These are phyloP conservation scores for Leishmania mexicana DNA, from an alignment of 208 protist genomes.

Conservation along the genomic window DNA sequence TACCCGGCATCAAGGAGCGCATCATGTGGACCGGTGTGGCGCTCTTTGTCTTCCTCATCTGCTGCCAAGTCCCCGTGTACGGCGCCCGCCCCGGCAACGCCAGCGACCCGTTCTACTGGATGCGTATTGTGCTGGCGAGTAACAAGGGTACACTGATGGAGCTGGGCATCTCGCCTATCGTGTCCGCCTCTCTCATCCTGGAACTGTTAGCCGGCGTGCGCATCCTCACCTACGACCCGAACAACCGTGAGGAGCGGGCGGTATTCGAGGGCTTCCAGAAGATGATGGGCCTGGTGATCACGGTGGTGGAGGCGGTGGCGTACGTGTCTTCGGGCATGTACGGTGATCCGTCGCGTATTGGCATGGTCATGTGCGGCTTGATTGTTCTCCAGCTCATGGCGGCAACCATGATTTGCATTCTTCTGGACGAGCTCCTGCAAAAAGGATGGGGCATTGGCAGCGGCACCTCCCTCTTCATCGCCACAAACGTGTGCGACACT, in stretches of 20 bases:
- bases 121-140: slow-evolving; percentile 99
- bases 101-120: slow-evolving; percentile 99
- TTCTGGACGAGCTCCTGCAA: slow-evolving; percentile 99
- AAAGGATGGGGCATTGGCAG: slow-evolving; percentile 99
- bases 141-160: slow-evolving; percentile 99
- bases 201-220: slow-evolving; percentile 97
- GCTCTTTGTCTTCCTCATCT: slow-evolving; percentile 99
- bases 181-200: slow-evolving; percentile 98
- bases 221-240: slow-evolving; percentile 97
- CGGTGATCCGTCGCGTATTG: slow-evolving; percentile 97
- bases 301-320: slow-evolving; percentile 96
- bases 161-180: slow-evolving; percentile 97
- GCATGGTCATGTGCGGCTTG: slow-evolving; percentile 92
- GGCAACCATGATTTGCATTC: slow-evolving; percentile 98
- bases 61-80: slow-evolving; percentile 99
- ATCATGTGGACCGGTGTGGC: slow-evolving; percentile 98
- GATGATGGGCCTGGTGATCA: slow-evolving; percentile 98
- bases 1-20: slow-evolving; percentile 96
- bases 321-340: slow-evolving; percentile 99
- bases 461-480: slow-evolving; percentile 99
- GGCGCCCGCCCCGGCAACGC: slow-evolving; percentile 95
- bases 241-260: slow-evolving; percentile 94
- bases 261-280: slow-evolving; percentile 98
- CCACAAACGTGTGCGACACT: slow-evolving; percentile 99
- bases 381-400: slow-evolving; percentile 99